These are phyloP conservation scores for Solidago caesia DNA, from an alignment of 129 eudicot genomes.

Conservation along the genomic window DNA sequence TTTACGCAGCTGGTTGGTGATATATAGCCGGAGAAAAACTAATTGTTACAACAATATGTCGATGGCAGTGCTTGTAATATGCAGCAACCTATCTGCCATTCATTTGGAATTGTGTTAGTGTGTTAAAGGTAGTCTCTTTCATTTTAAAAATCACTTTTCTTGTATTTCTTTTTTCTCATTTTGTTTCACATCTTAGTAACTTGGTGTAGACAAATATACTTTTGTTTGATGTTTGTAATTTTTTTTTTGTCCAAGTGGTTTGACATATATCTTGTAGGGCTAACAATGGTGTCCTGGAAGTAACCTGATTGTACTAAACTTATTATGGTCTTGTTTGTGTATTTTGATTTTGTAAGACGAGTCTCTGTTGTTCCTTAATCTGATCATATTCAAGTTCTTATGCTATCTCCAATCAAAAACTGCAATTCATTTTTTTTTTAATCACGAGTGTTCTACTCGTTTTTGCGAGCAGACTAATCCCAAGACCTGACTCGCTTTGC, in stretches of 20 bases:
- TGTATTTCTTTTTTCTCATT: conserved; percentile 1
- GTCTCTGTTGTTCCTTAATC: neutral
- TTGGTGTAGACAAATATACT: conserved; percentile 11
- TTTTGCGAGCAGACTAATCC: too few relatives aligned
- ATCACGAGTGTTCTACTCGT: too few relatives aligned
- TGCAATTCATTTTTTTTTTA: too few relatives aligned
- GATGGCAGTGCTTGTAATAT: conserved; percentile 29
- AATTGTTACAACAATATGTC: conserved; percentile 31
- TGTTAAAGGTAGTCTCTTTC: conserved; percentile 34
- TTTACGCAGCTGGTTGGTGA: neutral
- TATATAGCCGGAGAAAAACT: neutral
- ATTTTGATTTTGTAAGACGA: neutral
- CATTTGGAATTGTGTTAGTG: conserved; percentile 28
- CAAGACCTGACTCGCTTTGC: too few relatives aligned
- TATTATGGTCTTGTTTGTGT: conserved; percentile 12
- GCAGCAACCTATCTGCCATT: conserved; percentile 23
- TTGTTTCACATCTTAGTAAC: conserved; percentile 7
- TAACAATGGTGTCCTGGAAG: conserved; percentile 15
- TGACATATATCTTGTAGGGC: conserved; percentile 18
- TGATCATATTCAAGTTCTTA: too few relatives aligned
- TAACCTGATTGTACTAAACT: conserved; percentile 25
- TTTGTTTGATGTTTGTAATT: conserved; percentile 20
- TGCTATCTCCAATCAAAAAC: too few relatives aligned
- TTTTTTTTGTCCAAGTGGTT: neutral
- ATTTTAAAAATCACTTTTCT: neutral